phyloP scores from a whole-genome alignment of 495 filamentous ascomycete species.

The Hypoxylon trugodes region DNA sequence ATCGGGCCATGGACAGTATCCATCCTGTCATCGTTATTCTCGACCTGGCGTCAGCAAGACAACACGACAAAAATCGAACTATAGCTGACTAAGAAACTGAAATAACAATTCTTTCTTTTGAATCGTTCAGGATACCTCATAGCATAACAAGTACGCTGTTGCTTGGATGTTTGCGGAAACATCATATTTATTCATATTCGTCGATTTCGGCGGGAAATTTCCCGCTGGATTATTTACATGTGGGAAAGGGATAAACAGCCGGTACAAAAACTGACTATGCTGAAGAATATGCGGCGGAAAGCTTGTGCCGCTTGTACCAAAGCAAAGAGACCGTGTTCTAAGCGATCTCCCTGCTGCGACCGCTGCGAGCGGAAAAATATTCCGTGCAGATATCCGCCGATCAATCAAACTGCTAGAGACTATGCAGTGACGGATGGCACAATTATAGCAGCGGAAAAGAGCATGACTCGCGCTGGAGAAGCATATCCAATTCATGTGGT shows the following conservation, averaged over 20 bases:
- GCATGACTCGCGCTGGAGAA: background rate
- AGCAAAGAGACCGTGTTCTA: constrained; percentile 33
- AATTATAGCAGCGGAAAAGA: constrained; percentile 5
- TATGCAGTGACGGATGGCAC: constrained; percentile 14
- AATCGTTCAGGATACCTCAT: too few species aligned
- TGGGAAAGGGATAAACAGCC: background rate
- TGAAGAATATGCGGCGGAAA: constrained; percentile 19
- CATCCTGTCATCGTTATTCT: too few species aligned
- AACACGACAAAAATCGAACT: too few species aligned
- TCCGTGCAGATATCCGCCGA: constrained; percentile 28
- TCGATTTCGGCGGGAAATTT: background rate
- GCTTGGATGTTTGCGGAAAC: too few species aligned
- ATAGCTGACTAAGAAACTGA: too few species aligned
- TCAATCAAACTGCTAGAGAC: constrained; percentile 22
- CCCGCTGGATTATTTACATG: background rate
- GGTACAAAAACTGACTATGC: background rate
- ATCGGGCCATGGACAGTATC: too few species aligned
- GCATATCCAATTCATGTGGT: constrained; percentile 17
- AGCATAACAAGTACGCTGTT: too few species aligned
- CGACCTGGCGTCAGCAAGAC: too few species aligned
- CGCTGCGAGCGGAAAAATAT: constrained; percentile 34
- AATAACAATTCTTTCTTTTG: too few species aligned
- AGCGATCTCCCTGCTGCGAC: constrained; percentile 26
- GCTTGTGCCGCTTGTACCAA: constrained; percentile 30
- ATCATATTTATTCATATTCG: too few species aligned